Evolutionary conservation across 225 moss, liverwort and hornwort species (phyloP).

Genomic region (Antitrichia curtipendula): DNA sequence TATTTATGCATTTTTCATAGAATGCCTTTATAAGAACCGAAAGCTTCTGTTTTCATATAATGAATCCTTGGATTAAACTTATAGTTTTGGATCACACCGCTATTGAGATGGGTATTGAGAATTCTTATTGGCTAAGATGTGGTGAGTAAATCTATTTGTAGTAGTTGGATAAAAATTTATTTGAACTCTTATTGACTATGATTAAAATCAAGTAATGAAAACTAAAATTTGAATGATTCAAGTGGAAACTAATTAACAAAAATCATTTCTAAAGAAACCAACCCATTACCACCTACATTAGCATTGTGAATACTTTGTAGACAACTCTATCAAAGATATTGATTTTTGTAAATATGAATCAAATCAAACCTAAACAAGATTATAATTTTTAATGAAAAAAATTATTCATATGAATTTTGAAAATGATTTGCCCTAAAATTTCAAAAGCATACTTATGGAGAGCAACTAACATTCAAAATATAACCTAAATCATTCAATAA

Average conservation of each 20-base stretch:
- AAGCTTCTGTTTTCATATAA: neutral
- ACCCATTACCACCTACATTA: no score
- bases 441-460: neutral
- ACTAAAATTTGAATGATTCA: neutral
- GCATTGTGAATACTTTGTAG: neutral
- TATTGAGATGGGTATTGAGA: no score
- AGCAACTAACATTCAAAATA: neutral
- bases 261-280: neutral
- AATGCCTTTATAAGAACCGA: neutral
- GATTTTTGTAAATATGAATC: neutral
- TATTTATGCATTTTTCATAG: neutral
- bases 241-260: neutral
- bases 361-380: neutral
- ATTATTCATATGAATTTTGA: neutral
- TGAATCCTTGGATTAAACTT: rapidly evolving
- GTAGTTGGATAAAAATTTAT: no score
- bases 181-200: no score
- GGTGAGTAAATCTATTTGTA: neutral
- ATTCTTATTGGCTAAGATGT: neutral
- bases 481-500: neutral
- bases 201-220: no score
- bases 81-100: rapidly evolving
- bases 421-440: neutral
- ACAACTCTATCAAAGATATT: neutral
- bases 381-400: neutral